Conservation (phyloP, 2,329 filamentous ascomycete species). For the Rutstroemia sp. region DNA sequence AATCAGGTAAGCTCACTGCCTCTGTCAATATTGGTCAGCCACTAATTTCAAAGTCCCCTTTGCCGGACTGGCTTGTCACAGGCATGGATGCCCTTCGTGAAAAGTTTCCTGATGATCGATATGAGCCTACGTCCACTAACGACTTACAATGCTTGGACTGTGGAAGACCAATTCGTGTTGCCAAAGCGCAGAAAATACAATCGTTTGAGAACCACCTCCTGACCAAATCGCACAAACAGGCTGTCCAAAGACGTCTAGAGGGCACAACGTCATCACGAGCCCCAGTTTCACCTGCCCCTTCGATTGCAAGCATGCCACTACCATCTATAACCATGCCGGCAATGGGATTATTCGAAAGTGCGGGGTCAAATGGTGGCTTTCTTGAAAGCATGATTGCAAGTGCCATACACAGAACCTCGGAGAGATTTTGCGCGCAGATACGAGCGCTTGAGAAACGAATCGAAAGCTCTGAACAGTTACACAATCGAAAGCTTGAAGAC, state of each 20-base stretch:
- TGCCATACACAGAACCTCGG: neutral
- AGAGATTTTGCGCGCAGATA: neutral
- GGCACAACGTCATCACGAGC: neutral
- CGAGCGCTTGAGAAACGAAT: neutral
- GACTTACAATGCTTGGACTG: slow-evolving; percentile 3
- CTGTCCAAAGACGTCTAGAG: neutral
- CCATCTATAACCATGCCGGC: neutral
- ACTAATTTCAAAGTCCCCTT: neutral
- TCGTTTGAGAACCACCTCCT: neutral
- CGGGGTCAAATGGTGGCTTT: neutral
- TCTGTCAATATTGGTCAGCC: neutral
- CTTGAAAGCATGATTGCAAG: slow-evolving; percentile 2
- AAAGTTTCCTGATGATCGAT: neutral
- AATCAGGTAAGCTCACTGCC: neutral
- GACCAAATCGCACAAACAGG: neutral
- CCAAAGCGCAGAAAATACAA: neutral
- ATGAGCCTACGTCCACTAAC: neutral
- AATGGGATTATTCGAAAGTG: neutral
- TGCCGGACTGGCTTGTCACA: slow-evolving; percentile 1
- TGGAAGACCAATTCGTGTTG: neutral
- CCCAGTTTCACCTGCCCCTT: neutral
- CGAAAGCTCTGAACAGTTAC: neutral
- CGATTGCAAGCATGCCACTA: neutral
- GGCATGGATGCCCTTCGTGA: slow-evolving; percentile 1
- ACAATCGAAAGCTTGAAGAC: neutral